A percentile compares a stretch with the other conserved stretches of the same genome.
Evolutionary conservation across 2,329 filamentous ascomycete genomes (phyloP).

Genomic region (Exserohilum turcica): DNA sequence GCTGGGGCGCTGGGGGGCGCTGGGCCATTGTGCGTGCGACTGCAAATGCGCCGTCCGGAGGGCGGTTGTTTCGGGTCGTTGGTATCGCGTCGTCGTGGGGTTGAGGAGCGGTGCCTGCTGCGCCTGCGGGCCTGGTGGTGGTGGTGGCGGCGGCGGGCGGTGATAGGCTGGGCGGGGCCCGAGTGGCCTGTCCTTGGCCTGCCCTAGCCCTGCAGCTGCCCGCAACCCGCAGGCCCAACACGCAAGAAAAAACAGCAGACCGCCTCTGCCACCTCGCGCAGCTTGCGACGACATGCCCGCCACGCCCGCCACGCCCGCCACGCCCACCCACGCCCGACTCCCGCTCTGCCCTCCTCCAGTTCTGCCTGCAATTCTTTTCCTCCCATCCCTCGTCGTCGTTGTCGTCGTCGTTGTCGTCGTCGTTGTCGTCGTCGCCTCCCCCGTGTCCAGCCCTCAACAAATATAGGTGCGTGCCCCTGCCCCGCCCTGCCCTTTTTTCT

Average conservation of each 20-base stretch:
- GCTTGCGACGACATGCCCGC: conserved; percentile 16
- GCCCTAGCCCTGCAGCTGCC: conserved; percentile 31
- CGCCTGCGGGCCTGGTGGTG: conserved; percentile 19
- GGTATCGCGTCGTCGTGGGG: conserved; percentile 1
- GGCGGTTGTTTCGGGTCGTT: conserved; percentile 2
- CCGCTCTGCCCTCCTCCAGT: conserved; percentile 27
- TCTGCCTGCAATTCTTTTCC: conserved; percentile 21
- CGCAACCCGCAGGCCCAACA: conserved; percentile 37
- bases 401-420: too few species aligned
- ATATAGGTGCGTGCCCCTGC: conserved; percentile 44
- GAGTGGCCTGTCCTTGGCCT: too few species aligned
- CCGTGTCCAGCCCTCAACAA: conserved; percentile 28
- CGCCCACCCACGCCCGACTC: too few species aligned
- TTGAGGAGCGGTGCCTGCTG: conserved; percentile 12
- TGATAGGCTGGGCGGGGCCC: conserved; percentile 19
- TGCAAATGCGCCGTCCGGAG: conserved; percentile 1
- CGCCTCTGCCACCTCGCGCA: conserved; percentile 31
- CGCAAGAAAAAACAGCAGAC: conserved; percentile 46
- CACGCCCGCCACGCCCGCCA: too few species aligned
- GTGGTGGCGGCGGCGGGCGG: conserved; percentile 7
- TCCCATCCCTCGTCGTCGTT: conserved; percentile 14
- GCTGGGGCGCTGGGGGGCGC: too few species aligned
- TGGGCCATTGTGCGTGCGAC: background rate
- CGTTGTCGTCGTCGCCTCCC: too few species aligned
- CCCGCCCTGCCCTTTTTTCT: conserved; percentile 13